Evolutionary conservation across 495 filamentous ascomycete species (phyloP).

Genomic region (Neurospora terricola): DNA sequence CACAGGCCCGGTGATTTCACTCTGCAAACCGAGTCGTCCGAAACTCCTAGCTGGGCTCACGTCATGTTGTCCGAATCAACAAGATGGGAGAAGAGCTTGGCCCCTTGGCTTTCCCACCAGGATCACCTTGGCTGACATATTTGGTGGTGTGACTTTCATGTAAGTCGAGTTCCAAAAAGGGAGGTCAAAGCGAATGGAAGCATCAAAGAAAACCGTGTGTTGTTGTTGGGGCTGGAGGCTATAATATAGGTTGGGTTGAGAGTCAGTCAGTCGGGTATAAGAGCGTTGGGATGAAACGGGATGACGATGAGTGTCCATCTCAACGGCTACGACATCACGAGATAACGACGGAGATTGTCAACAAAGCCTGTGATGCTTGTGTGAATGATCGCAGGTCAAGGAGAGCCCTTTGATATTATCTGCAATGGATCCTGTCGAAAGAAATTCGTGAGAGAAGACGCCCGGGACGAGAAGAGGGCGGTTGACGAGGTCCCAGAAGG

Average conservation of each 20-base stretch:
- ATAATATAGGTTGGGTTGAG: background rate
- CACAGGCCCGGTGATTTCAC: background rate
- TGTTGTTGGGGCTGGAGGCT: background rate
- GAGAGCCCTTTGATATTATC: background rate
- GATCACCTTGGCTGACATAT: background rate
- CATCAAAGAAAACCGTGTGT: background rate
- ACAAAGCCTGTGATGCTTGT: background rate
- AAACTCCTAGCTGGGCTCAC: background rate
- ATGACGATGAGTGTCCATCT: background rate
- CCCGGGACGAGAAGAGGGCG: background rate
- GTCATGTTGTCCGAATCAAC: background rate
- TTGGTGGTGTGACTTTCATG: background rate
- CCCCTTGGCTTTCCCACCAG: background rate
- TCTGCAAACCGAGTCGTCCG: background rate
- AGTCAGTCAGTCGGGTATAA: background rate
- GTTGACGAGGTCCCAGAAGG: background rate
- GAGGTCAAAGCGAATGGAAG: background rate
- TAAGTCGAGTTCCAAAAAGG: background rate
- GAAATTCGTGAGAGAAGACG: background rate
- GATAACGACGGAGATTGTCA: background rate
- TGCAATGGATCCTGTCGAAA: background rate
- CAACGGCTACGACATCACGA: background rate
- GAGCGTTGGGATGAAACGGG: background rate
- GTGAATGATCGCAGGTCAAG: background rate
- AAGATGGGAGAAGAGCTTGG: background rate